Conservation (phyloP, 805 yeast genomes). For the Ogataea trehalophila region DNA sequence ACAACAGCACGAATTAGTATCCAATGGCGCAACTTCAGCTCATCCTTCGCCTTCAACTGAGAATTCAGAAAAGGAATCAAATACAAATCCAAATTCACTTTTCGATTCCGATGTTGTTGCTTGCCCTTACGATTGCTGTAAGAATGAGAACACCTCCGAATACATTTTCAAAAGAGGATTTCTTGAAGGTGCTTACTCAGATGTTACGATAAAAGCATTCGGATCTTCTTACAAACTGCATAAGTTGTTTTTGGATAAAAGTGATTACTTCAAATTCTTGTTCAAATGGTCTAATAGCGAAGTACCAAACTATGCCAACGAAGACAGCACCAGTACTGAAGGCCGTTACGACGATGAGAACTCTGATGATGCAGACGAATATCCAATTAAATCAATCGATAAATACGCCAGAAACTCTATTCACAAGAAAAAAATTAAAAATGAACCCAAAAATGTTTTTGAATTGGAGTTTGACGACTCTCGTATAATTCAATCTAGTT, state of each 20-base stretch:
- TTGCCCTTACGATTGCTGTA: slow-evolving; percentile 28
- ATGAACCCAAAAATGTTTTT: slow-evolving; percentile 5
- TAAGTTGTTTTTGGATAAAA: slow-evolving; percentile 38
- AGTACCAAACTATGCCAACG: slow-evolving; percentile 1
- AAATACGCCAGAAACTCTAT: no score
- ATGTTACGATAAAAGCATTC: slow-evolving; percentile 45
- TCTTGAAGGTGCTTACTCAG: slow-evolving; percentile 42
- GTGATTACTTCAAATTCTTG: slow-evolving; percentile 43
- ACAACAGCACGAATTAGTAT: not conserved
- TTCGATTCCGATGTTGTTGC: slow-evolving; percentile 4
- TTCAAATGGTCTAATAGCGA: slow-evolving; percentile 37
- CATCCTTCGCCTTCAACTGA: not conserved
- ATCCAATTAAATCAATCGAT: not conserved
- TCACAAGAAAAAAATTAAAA: not conserved
- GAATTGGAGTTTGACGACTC: slow-evolving; percentile 37
- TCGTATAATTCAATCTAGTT: slow-evolving; percentile 38
- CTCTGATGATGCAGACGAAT: not conserved
- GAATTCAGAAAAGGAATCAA: not conserved
- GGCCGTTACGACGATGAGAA: slow-evolving; percentile 1
- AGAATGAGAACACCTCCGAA: slow-evolving; percentile 17
- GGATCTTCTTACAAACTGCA: slow-evolving; percentile 42
- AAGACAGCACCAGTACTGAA: not conserved
- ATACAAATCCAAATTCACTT: not conserved
- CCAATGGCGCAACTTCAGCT: no score
- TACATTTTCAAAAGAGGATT: slow-evolving; percentile 37